These are phyloP conservation scores for Orobanche coerulescens DNA, from an alignment of 257 asterid genomes.

Conservation along the genomic window DNA sequence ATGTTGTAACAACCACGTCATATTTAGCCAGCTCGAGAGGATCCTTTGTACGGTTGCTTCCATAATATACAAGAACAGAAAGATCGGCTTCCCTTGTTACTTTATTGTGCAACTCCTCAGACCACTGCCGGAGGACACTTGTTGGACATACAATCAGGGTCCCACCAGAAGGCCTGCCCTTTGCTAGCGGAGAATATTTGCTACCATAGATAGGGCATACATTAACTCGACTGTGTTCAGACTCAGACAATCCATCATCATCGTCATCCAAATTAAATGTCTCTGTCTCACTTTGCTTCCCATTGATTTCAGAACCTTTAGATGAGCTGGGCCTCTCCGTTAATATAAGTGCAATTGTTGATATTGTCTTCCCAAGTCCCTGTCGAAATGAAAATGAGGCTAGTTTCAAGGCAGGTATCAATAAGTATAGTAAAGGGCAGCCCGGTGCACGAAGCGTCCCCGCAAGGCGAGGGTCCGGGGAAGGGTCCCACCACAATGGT, in stretches of 20 bases:
- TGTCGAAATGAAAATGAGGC: conserved; percentile 30
- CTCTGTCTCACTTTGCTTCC: conserved; percentile 50
- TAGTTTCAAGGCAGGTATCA: conserved; percentile 11
- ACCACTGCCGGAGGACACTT: conserved; percentile 97
- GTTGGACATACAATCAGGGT: conserved; percentile 98
- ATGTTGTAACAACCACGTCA: conserved; percentile 92
- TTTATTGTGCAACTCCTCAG: conserved; percentile 80
- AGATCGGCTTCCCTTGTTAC: conserved; percentile 77
- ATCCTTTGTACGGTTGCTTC: conserved; percentile 86
- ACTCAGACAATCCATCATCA: conserved; percentile 40
- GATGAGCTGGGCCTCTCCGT: conserved; percentile 78
- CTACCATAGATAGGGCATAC: conserved; percentile 22
- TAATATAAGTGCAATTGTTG: conserved; percentile 88
- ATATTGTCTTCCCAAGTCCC: conserved; percentile 98
- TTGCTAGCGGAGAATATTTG: conserved; percentile 34
- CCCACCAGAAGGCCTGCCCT: conserved; percentile 85
- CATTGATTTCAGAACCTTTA: conserved; percentile 29
- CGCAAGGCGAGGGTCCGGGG: too few species aligned
- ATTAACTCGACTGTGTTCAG: conserved; percentile 30
- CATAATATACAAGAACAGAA: conserved; percentile 80
- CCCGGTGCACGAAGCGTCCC: too few species aligned
- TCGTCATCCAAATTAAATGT: conserved; percentile 87
- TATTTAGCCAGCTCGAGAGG: conserved; percentile 77
- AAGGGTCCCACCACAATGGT: too few species aligned
- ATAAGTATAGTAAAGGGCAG: too few species aligned